A percentile compares a stretch with the other conserved stretches of the same genome.
Evolutionary conservation across 2,329 filamentous ascomycete genomes (phyloP).

Genomic region (Chaetomiaceae sp.): DNA sequence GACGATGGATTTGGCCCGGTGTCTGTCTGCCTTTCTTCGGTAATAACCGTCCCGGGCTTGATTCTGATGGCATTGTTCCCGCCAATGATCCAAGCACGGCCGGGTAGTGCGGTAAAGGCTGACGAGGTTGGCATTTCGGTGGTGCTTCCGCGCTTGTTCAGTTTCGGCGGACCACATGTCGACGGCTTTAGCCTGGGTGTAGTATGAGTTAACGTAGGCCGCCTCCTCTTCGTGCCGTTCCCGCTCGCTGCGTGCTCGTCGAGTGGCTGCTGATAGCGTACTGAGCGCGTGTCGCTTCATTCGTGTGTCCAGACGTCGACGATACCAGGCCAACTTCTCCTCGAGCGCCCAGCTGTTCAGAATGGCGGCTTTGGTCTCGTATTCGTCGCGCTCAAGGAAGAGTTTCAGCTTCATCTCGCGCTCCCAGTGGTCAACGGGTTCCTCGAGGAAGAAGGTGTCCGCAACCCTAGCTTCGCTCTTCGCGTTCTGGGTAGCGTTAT

Average conservation of each 20-base stretch:
- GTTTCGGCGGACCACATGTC: slow-evolving; percentile 16
- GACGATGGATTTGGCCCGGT: slow-evolving; percentile 15
- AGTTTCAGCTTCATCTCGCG: slow-evolving; percentile 24
- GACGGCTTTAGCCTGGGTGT: slow-evolving; percentile 11
- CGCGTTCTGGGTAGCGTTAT: background rate
- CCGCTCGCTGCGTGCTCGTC: slow-evolving; percentile 7
- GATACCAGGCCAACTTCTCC: slow-evolving; percentile 25
- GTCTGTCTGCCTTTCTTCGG: slow-evolving; percentile 9
- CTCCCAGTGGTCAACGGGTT: slow-evolving; percentile 25
- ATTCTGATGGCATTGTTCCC: slow-evolving; percentile 8
- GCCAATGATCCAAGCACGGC: slow-evolving; percentile 22
- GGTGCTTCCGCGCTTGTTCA: slow-evolving; percentile 15
- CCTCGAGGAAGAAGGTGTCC: slow-evolving; percentile 17
- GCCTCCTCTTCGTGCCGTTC: slow-evolving; percentile 14
- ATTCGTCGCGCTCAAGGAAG: slow-evolving; percentile 16
- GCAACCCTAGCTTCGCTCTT: slow-evolving; percentile 13
- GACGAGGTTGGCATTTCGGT: slow-evolving; percentile 20
- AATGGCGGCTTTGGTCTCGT: slow-evolving; percentile 16
- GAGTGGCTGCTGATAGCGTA: slow-evolving; percentile 6
- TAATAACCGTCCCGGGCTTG: slow-evolving; percentile 8
- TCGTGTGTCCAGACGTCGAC: slow-evolving; percentile 21
- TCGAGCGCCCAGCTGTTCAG: slow-evolving; percentile 26
- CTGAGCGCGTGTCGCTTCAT: slow-evolving; percentile 15
- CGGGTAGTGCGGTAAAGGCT: slow-evolving; percentile 21
- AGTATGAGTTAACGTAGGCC: slow-evolving; percentile 14